Evolutionary conservation across 306 rosid genomes (phyloP).

Genomic region (Adenanthera pavonina): DNA sequence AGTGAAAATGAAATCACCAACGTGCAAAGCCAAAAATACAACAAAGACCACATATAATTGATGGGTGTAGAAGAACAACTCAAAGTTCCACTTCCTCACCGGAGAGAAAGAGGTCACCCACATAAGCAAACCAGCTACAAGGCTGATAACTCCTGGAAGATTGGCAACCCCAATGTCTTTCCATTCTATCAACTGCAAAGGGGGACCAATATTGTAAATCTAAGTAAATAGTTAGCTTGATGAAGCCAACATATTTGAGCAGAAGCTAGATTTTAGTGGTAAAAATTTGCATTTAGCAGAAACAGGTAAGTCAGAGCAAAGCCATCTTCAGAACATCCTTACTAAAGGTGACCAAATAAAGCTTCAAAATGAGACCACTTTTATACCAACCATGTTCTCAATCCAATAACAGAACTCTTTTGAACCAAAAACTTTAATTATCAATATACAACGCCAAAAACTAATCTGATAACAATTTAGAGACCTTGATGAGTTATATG

Average conservation of each 20-base stretch:
- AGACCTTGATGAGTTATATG: not conserved
- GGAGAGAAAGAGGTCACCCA: constrained; percentile 91
- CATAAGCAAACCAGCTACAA: constrained; percentile 82
- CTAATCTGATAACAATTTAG: not conserved
- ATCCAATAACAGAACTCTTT: not conserved
- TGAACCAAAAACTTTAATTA: not conserved
- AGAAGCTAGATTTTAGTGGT: constrained; percentile 9
- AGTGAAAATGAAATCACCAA: constrained; percentile 79
- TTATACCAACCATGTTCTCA: not conserved
- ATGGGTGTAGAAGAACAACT: constrained; percentile 94
- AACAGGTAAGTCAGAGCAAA: not conserved
- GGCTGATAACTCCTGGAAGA: constrained; percentile 82
- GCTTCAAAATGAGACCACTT: not conserved
- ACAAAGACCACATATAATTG: constrained; percentile 78
- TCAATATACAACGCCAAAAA: constrained; percentile 1
- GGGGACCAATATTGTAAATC: constrained; percentile 11
- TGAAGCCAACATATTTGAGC: constrained; percentile 22
- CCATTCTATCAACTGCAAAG: constrained; percentile 73
- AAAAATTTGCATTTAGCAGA: not conserved
- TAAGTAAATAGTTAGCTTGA: constrained; percentile 24
- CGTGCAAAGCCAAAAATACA: constrained; percentile 79
- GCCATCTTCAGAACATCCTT: not conserved
- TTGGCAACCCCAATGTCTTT: constrained; percentile 72
- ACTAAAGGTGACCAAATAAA: not conserved
- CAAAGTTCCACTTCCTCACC: constrained; percentile 75